A percentile compares a stretch with the other conserved stretches of the same genome.
Conservation (phyloP, 805 yeast species). For the Candida maris region DNA sequence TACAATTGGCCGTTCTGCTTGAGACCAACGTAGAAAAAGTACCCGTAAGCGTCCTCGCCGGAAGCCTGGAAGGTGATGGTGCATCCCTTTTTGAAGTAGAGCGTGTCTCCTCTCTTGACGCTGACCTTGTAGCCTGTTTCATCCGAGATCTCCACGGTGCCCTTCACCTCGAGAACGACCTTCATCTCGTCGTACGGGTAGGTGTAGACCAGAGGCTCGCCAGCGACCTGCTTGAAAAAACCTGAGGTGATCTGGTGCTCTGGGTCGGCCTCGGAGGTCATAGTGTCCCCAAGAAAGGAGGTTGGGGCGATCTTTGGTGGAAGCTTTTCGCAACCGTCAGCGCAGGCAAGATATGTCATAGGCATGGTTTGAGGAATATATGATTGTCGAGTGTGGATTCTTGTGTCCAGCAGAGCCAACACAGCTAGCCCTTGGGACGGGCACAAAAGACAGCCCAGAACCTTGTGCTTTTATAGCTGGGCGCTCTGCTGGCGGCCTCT, state of each 20-base stretch:
- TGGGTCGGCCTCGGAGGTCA: slow-evolving; percentile 51
- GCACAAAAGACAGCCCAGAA: no score
- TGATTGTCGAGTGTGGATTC: no score
- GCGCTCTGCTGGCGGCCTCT: no score
- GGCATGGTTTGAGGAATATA: no score
- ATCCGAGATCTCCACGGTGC: slow-evolving; percentile 57
- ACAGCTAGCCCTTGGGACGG: no score
- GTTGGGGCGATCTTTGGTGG: slow-evolving; percentile 59
- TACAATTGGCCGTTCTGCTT: slow-evolving; percentile 28
- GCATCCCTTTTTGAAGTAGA: slow-evolving; percentile 60
- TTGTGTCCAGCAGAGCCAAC: no score
- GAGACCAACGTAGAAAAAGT: slow-evolving; percentile 56
- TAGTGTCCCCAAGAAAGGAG: slow-evolving; percentile 62
- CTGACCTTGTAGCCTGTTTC: slow-evolving; percentile 56
- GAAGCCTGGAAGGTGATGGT: slow-evolving; percentile 55
- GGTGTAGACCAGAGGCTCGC: slow-evolving; percentile 60
- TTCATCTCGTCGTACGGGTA: slow-evolving; percentile 66
- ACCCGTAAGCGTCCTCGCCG: slow-evolving; percentile 50
- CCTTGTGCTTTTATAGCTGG: no score
- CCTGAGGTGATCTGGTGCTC: slow-evolving; percentile 63
- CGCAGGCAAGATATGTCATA: slow-evolving; percentile 49
- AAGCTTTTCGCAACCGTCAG: slow-evolving; percentile 49
- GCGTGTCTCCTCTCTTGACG: slow-evolving; percentile 61
- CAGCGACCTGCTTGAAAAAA: slow-evolving; percentile 62
- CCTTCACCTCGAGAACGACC: slow-evolving; percentile 60